Conservation (phyloP, 2,329 filamentous ascomycete species). For the Aspergillus hiratsukae region DNA sequence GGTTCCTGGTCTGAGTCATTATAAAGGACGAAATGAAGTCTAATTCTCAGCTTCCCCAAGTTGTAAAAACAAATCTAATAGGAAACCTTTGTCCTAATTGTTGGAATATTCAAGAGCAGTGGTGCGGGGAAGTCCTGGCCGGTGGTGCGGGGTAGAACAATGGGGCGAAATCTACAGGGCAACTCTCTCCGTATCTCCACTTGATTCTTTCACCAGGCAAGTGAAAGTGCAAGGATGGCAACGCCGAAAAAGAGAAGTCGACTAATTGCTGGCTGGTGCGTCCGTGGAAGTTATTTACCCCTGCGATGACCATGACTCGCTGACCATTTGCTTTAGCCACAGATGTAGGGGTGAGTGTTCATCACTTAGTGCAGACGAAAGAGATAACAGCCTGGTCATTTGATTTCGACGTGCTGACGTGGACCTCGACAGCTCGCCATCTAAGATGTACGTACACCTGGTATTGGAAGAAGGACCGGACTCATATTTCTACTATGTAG, state of each 20-base stretch:
- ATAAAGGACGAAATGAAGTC: not conserved
- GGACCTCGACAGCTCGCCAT: constrained; percentile 14
- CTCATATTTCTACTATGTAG: constrained; percentile 6
- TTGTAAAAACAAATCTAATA: too few relatives aligned
- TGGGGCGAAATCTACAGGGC: not conserved
- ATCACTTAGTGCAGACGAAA: not conserved
- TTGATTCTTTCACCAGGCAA: not conserved
- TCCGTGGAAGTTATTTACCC: not conserved
- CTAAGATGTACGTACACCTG: constrained; percentile 16
- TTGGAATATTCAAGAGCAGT: too few relatives aligned
- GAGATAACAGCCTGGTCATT: not conserved
- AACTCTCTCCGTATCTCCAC: constrained; percentile 17
- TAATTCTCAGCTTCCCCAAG: too few relatives aligned
- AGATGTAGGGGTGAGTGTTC: constrained; percentile 20
- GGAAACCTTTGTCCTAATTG: too few relatives aligned
- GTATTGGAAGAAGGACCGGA: not conserved
- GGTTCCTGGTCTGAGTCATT: not conserved
- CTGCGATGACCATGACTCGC: not conserved
- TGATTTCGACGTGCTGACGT: not conserved
- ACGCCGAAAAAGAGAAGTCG: constrained; percentile 13
- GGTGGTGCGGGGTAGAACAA: not conserved
- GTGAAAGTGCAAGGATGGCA: constrained; percentile 7
- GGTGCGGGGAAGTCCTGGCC: not conserved
- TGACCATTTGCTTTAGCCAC: constrained; percentile 10
- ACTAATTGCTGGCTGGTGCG: constrained; percentile 18